Conservation (phyloP, 2,329 filamentous ascomycete genomes). For the Tothia fuscella region DNA sequence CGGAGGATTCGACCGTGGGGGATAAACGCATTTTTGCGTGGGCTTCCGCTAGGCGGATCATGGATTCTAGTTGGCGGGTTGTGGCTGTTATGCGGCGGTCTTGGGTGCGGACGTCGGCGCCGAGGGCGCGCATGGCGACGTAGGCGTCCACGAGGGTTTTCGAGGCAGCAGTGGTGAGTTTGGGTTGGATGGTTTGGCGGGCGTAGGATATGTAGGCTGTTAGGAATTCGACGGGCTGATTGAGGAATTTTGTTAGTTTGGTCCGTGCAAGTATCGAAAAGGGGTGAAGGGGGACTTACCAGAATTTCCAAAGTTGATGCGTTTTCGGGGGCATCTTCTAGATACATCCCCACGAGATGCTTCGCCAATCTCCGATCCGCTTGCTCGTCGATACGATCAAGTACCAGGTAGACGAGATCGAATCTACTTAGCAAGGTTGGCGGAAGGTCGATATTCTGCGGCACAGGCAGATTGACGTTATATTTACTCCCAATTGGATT, state of each 20-base stretch:
- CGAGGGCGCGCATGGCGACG: constrained; percentile 88
- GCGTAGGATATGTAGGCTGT: constrained; percentile 97
- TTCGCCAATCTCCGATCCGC: constrained; percentile 79
- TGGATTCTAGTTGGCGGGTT: constrained; percentile 89
- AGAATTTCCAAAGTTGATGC: constrained; percentile 68
- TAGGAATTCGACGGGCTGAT: constrained; percentile 83
- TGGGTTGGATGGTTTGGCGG: constrained; percentile 71
- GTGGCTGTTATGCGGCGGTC: constrained; percentile 97
- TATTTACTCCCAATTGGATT: constrained; percentile 98
- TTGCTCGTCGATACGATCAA: constrained; percentile 86
- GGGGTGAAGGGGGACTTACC: constrained; percentile 38
- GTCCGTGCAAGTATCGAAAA: neutral
- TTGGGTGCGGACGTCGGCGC: constrained; percentile 55
- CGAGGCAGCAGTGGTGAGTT: constrained; percentile 68
- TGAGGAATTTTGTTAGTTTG: constrained; percentile 12
- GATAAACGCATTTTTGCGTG: constrained; percentile 96
- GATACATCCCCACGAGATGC: constrained; percentile 90
- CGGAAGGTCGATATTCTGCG: constrained; percentile 94
- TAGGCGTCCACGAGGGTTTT: constrained; percentile 76
- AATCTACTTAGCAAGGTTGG: constrained; percentile 92
- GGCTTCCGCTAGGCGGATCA: constrained; percentile 93
- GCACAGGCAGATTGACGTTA: constrained; percentile 88
- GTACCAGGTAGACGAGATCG: constrained; percentile 90
- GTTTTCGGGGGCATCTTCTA: constrained; percentile 87
- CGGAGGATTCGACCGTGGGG: constrained; percentile 59